These are phyloP conservation scores for Trichocomaceae sp. DNA, from an alignment of 2,329 filamentous ascomycete species.

Conservation along the genomic window DNA sequence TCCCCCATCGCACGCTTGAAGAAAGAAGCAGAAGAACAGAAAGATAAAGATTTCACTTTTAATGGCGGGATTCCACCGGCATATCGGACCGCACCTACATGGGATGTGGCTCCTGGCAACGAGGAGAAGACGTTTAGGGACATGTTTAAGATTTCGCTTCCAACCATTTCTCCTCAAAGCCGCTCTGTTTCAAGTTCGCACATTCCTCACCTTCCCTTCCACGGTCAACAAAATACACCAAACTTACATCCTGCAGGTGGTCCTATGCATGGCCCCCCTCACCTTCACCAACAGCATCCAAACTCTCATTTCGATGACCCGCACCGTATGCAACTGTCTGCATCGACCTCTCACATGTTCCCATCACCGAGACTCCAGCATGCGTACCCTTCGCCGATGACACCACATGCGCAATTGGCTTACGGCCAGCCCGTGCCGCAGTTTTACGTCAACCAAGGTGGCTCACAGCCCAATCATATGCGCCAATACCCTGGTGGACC, in stretches of 20 bases:
- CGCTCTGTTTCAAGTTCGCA: constrained; percentile 57
- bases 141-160: constrained; percentile 65
- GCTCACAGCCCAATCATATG: constrained; percentile 64
- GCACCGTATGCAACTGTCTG: constrained; percentile 79
- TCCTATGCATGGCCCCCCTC: constrained; percentile 70
- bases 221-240: constrained; percentile 68
- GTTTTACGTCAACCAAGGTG: constrained; percentile 62
- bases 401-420: constrained; percentile 61
- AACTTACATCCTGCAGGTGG: constrained; percentile 62
- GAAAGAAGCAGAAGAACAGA: constrained; percentile 52
- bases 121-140: constrained; percentile 72
- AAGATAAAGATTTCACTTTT: constrained; percentile 58
- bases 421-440: constrained; percentile 67
- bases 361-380: constrained; percentile 74
- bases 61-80: constrained; percentile 80
- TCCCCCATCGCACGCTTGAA: constrained; percentile 64
- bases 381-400: constrained; percentile 62
- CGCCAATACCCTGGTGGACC: constrained; percentile 65
- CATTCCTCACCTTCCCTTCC: constrained; percentile 67
- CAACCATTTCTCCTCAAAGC: constrained; percentile 64
- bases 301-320: constrained; percentile 69
- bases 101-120: constrained; percentile 66
- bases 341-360: constrained; percentile 74
- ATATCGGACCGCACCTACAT: constrained; percentile 77
- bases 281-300: constrained; percentile 71